Conservation (phyloP, 2,329 filamentous ascomycete genomes). For the Corynespora cassiicola region DNA sequence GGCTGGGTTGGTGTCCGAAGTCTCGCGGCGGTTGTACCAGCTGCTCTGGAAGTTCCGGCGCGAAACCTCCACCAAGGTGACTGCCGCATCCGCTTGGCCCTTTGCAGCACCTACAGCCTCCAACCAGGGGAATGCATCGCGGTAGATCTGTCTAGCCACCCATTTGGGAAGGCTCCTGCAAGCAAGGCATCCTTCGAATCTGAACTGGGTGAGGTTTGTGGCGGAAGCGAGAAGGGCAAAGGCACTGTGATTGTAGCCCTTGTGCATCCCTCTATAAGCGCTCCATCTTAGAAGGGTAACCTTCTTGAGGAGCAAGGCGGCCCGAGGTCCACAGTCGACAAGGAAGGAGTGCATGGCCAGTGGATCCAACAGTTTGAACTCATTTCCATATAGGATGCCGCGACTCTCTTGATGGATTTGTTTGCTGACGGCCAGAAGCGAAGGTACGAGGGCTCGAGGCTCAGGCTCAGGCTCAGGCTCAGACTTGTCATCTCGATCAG, state of each 20-base stretch:
- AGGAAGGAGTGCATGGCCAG: slow-evolving; percentile 39
- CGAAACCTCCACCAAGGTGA: slow-evolving; percentile 28
- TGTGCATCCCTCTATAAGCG: slow-evolving; percentile 26
- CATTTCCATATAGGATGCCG: slow-evolving; percentile 36
- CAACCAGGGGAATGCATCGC: slow-evolving; percentile 44
- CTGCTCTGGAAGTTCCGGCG: slow-evolving; percentile 1
- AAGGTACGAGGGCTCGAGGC: slow-evolving; percentile 20
- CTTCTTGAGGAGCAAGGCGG: slow-evolving; percentile 27
- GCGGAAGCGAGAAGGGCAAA: slow-evolving; percentile 37
- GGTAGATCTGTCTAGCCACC: slow-evolving; percentile 39
- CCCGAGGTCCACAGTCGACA: slow-evolving; percentile 33
- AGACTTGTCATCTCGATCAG: slow-evolving; percentile 7
- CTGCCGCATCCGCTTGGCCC: slow-evolving; percentile 33
- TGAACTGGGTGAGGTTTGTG: slow-evolving; percentile 34
- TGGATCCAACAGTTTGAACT: slow-evolving; percentile 33
- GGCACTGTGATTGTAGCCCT: slow-evolving; percentile 41
- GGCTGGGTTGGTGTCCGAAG: slow-evolving; percentile 5
- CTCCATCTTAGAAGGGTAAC: slow-evolving; percentile 34
- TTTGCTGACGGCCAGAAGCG: slow-evolving; percentile 35
- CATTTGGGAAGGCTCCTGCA: slow-evolving; percentile 6
- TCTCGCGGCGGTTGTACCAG: neutral
- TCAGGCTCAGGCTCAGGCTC: no score
- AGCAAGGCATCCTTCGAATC: slow-evolving; percentile 21
- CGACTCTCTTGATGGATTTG: slow-evolving; percentile 35
- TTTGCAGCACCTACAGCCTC: slow-evolving; percentile 37